Percentiles rank a stretch among this genome's conserved stretches.
phyloP scores from a whole-genome alignment of 305 asterid genomes.

The Rubia balearica region DNA sequence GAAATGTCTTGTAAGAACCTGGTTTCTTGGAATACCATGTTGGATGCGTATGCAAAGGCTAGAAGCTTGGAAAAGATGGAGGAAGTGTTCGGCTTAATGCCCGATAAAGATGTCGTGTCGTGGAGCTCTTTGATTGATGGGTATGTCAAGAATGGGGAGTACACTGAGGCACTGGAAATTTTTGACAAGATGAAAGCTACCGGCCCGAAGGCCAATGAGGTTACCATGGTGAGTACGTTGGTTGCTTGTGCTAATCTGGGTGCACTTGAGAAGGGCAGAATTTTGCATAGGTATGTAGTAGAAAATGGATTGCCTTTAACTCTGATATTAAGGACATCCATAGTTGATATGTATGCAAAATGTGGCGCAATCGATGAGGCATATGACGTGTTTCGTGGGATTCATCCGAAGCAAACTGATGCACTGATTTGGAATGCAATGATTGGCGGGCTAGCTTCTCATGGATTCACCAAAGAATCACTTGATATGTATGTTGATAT shows the following conservation, averaged over 20 bases:
- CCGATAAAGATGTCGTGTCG: slow-evolving; percentile 59
- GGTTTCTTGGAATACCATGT: slow-evolving; percentile 74
- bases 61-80: slow-evolving; percentile 51
- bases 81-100: slow-evolving; percentile 63
- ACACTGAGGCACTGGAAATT: slow-evolving; percentile 41
- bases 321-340: slow-evolving; percentile 51
- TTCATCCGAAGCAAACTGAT: slow-evolving; percentile 34
- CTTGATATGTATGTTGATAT: slow-evolving; percentile 38
- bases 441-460: slow-evolving; percentile 82
- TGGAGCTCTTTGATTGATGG: slow-evolving; percentile 91
- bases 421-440: slow-evolving; percentile 65
- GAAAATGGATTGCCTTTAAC: slow-evolving; percentile 49
- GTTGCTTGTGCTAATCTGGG: slow-evolving; percentile 84
- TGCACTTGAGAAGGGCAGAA: slow-evolving; percentile 64
- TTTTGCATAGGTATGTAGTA: slow-evolving; percentile 40
- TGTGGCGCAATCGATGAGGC: slow-evolving; percentile 78
- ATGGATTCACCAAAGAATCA: slow-evolving; percentile 47
- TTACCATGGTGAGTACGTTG: slow-evolving; percentile 71
- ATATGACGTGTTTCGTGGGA: slow-evolving; percentile 41
- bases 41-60: slow-evolving; percentile 76
- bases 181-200: slow-evolving; percentile 41
- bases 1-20: slow-evolving; percentile 50
- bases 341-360: slow-evolving; percentile 82
- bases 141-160: slow-evolving; percentile 59
- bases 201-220: slow-evolving; percentile 57